Percentiles rank a stretch among this genome's conserved stretches.
phyloP scores from a whole-genome alignment of 371 early-diverging fungal genomes.

The Amoeboaphelidium occidentale region DNA sequence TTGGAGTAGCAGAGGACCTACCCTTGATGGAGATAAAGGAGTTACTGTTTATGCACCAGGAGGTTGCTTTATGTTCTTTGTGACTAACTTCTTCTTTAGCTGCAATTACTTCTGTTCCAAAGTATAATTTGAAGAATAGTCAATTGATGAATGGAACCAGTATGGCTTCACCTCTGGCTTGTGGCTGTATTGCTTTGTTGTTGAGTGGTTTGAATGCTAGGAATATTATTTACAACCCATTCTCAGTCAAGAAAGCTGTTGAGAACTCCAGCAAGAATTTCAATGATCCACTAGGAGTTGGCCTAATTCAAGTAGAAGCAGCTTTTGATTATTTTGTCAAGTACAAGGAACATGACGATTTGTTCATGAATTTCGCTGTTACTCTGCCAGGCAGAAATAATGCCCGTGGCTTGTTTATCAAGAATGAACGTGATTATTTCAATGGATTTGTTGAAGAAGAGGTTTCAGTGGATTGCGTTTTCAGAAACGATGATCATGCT shows the following conservation, averaged over 20 bases:
- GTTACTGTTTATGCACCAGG: slow-evolving; percentile 75
- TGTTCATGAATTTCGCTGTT: slow-evolving; percentile 63
- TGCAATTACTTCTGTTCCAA: slow-evolving; percentile 77
- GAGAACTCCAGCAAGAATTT: slow-evolving; percentile 40
- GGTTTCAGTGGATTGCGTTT: not conserved
- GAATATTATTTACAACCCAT: slow-evolving; percentile 41
- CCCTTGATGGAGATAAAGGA: slow-evolving; percentile 51
- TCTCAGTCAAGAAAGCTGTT: slow-evolving; percentile 51
- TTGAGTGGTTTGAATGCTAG: slow-evolving; percentile 52
- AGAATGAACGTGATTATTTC: slow-evolving; percentile 27
- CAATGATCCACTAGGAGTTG: slow-evolving; percentile 41
- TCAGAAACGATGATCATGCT: not conserved
- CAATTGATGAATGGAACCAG: slow-evolving; percentile 79
- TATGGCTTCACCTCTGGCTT: slow-evolving; percentile 68
- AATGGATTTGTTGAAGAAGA: slow-evolving; percentile 20
- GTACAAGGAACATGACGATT: slow-evolving; percentile 24
- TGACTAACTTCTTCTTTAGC: no score
- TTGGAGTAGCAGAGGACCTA: slow-evolving; percentile 75
- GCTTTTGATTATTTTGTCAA: slow-evolving; percentile 53
- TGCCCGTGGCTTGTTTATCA: no score
- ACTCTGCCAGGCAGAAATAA: no score
- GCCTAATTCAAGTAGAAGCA: slow-evolving; percentile 62
- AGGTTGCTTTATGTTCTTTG: no score
- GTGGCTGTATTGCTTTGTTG: slow-evolving; percentile 57
- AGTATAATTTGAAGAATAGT: slow-evolving; percentile 41